phyloP scores from a whole-genome alignment of 2,329 filamentous ascomycete genomes.

The Cercospora berteroae region DNA sequence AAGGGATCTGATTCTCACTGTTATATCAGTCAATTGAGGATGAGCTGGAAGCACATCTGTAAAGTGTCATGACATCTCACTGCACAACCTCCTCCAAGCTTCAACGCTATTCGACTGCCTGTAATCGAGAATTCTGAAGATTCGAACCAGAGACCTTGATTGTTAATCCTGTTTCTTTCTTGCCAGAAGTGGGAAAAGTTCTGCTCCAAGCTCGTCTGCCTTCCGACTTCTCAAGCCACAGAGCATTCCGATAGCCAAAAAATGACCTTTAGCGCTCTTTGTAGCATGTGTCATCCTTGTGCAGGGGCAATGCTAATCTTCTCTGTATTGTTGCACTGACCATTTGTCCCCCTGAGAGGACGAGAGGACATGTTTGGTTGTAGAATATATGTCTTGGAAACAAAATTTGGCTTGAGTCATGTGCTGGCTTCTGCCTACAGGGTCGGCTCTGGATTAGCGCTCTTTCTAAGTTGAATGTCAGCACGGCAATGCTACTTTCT shows the following conservation, averaged over 20 bases:
- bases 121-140: no score
- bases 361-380: background rate
- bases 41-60: background rate
- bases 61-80: background rate
- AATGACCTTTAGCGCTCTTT: constrained; percentile 1
- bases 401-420: background rate
- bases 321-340: constrained; percentile 43
- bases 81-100: background rate
- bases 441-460: no score
- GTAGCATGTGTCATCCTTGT: constrained; percentile 40
- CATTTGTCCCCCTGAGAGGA: background rate
- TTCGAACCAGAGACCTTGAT: background rate
- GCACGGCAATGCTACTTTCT: no score
- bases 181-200: background rate
- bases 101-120: no score
- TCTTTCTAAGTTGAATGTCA: no score
- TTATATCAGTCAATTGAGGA: background rate
- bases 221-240: background rate
- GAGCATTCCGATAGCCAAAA: background rate
- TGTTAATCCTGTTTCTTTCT: background rate
- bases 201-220: background rate
- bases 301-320: constrained; percentile 60
- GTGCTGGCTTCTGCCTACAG: background rate
- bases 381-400: background rate
- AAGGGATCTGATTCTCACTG: background rate